Evolutionary conservation across 1,284 basidiomycete species (phyloP), one percentile per base, ranked within the genome.

Genomic region (Takashimella koratensis): DNA sequence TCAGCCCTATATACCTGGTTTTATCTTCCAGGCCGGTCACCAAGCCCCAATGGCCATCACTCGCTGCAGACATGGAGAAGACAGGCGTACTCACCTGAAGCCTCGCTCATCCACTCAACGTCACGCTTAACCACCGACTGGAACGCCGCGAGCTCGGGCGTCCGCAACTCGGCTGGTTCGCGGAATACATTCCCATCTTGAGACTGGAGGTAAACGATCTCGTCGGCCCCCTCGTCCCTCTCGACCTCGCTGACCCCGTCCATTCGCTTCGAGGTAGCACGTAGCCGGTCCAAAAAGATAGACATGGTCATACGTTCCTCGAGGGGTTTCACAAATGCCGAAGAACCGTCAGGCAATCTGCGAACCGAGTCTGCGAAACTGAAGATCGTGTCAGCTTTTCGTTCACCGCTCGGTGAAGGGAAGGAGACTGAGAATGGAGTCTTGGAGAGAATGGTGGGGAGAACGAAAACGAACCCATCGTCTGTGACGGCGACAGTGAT

Each of bases 151-250:
- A 90, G 84, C 69, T 91, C 86, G 10, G 86, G 85, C 3, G 69
- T 62, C 42, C 56, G 59, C 19, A 43, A 36, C 20, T 57, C 41
- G 12, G 57, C 59, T 1, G 62, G 60, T n/a, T 58, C 47, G 20
- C 73, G 67, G 62, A 83, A 88, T 26, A 95, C 64, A 70, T 95
- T 95, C 10, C 91, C 91, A 70, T 95, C 90, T 72, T 95, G 92
- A 2, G 87, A 89, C 71, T 95, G 92, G 5, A 95, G 79, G 71
- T 94, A 95, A 56, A 80, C 76, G 3, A 85, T 80, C 49, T 87
- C 82, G 4, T 25, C 21, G 3, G 25, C 44, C 13, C 20, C 19
- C 12, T 5, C 8, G 44, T 45, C 25, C 19, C 24, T 24, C 2
- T 27, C 23, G 16, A 20, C 13, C 4, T 20, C 16, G 24, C 12